A percentile compares a stretch with the other conserved stretches of the same genome.
These are phyloP conservation scores for Monosporozyma unispora DNA, from an alignment of 805 yeast species.

Conservation along the genomic window DNA sequence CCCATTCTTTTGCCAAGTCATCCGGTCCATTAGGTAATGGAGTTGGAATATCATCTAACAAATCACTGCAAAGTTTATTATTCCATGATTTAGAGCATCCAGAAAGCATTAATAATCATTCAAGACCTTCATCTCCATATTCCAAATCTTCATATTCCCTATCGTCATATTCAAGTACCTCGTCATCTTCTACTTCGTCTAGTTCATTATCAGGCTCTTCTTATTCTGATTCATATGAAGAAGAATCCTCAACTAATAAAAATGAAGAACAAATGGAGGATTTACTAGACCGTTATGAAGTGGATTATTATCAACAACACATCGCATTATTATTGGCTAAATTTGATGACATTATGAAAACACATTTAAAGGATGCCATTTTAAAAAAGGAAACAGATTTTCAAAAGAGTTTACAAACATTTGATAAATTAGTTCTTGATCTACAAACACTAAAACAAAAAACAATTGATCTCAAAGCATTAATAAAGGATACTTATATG, in stretches of 20 bases:
- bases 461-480: constrained; percentile 19
- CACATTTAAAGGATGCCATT: constrained; percentile 15
- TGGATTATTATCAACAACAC: constrained; percentile 18
- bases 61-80: constrained; percentile 17
- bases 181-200: neutral
- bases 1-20: neutral
- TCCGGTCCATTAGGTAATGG: neutral
- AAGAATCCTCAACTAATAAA: neutral
- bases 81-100: constrained; percentile 16
- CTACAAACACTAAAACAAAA: constrained; percentile 24
- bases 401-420: constrained; percentile 23
- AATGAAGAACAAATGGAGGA: neutral
- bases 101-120: neutral
- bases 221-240: neutral
- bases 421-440: constrained; percentile 17
- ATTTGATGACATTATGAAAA: constrained; percentile 20
- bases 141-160: neutral
- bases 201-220: constrained; percentile 6
- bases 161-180: constrained; percentile 4
- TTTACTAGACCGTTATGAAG: constrained; percentile 13
- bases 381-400: constrained; percentile 22
- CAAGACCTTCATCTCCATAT: neutral
- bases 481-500: constrained; percentile 25
- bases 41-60: constrained; percentile 3
- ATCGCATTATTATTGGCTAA: constrained; percentile 16